Conservation (phyloP, 2,329 filamentous ascomycete genomes). For the Phialophora verrucosa region DNA sequence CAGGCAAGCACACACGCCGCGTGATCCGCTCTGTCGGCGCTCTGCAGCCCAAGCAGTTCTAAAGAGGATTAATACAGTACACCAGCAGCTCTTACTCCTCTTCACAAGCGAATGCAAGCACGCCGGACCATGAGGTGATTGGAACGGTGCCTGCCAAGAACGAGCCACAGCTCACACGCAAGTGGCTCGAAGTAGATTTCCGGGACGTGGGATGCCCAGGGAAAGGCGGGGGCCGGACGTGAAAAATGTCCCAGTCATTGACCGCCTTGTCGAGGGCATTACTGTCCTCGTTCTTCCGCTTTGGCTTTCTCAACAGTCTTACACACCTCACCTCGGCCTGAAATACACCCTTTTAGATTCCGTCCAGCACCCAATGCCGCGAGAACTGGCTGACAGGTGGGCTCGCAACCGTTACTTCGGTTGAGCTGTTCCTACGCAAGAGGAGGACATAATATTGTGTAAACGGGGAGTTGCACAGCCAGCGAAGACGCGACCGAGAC, state of each 20-base stretch:
- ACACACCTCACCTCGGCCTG: background rate
- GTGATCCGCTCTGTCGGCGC: background rate
- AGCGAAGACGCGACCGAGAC: constrained; percentile 9
- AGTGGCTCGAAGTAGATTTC: background rate
- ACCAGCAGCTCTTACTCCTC: background rate
- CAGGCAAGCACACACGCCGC: no score
- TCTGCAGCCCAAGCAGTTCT: background rate
- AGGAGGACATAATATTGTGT: constrained; percentile 8
- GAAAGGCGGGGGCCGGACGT: background rate
- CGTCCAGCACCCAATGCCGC: constrained; percentile 52
- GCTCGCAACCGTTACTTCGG: constrained; percentile 54
- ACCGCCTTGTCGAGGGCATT: constrained; percentile 2
- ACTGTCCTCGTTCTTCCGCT: background rate
- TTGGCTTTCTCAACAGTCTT: constrained; percentile 3
- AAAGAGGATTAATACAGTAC: background rate
- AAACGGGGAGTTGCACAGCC: constrained; percentile 19
- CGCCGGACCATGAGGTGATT: background rate
- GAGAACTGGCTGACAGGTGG: constrained; percentile 58
- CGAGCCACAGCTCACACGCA: background rate
- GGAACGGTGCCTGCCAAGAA: constrained; percentile 19
- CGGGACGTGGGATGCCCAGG: background rate
- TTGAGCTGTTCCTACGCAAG: constrained; percentile 40
- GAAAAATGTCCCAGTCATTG: constrained; percentile 8
- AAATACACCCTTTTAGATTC: background rate
- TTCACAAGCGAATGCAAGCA: background rate